Conservation (phyloP, 352 stramenopile species). For the Globisporangium sylvaticum region DNA sequence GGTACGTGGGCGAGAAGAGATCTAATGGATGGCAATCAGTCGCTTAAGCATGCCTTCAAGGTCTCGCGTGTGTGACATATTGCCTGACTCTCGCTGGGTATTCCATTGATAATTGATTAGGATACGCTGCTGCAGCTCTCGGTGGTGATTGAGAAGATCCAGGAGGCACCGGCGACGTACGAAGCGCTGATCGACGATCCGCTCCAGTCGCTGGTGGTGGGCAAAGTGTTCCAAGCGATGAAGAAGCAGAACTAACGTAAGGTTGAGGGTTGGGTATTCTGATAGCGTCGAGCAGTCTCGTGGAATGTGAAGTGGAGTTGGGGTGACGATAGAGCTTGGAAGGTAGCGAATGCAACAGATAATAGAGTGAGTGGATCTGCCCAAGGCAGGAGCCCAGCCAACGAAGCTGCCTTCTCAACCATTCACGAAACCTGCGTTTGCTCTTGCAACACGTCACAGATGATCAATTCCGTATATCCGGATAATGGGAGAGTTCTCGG, state of each 20-base stretch:
- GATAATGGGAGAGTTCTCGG: no score
- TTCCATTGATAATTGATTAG: slow-evolving; percentile 17
- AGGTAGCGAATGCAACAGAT: background rate
- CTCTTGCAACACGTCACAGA: no score
- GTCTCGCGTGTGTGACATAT: background rate
- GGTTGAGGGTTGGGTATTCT: background rate
- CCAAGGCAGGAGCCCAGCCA: background rate
- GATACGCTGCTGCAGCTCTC: slow-evolving; percentile 63
- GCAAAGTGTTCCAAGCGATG: slow-evolving; percentile 5
- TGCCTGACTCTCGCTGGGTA: background rate
- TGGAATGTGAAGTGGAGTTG: background rate
- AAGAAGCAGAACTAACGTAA: background rate
- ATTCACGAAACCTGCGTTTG: no score
- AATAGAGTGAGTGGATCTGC: background rate
- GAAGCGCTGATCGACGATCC: slow-evolving; percentile 24
- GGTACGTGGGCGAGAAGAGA: slow-evolving; percentile 20
- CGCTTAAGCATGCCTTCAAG: background rate
- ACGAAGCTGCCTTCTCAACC: background rate
- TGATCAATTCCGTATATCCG: no score
- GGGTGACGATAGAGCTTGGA: background rate
- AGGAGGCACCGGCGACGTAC: slow-evolving; percentile 45
- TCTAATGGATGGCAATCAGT: background rate
- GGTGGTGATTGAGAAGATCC: slow-evolving; percentile 44
- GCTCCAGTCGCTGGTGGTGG: slow-evolving; percentile 10
- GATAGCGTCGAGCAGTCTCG: background rate